A percentile compares a stretch with the other conserved stretches of the same genome.
Evolutionary conservation across 2,329 filamentous ascomycete genomes (phyloP).

Genomic region (Verticillium zaregamsianum): DNA sequence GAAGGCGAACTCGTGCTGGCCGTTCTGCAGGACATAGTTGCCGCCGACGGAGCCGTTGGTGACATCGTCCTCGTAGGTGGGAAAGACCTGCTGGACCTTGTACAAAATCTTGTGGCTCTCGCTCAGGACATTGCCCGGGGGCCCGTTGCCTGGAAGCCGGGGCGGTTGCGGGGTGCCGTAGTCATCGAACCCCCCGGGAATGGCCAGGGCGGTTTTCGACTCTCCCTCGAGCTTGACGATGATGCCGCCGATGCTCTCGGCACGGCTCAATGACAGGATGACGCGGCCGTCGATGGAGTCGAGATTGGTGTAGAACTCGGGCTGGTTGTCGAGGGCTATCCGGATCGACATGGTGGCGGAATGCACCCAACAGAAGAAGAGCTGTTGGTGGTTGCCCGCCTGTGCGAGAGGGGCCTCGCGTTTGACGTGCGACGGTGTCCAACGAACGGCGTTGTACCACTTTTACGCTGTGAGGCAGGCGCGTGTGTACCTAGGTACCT

Average conservation of each 20-base stretch:
- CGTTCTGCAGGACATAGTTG: conserved; percentile 59
- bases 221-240: conserved; percentile 83
- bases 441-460: too few relatives aligned
- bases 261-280: conserved; percentile 53
- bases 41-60: conserved; percentile 31
- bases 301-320: conserved; percentile 75
- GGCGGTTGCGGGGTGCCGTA: conserved; percentile 3
- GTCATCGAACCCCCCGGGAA: conserved; percentile 39
- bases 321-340: conserved; percentile 61
- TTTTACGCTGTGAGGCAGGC: too few relatives aligned
- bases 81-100: conserved; percentile 68
- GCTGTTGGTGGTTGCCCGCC: too few relatives aligned
- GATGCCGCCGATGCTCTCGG: conserved; percentile 68
- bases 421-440: not conserved
- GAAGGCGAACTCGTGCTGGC: conserved; percentile 74
- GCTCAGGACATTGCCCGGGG: conserved; percentile 38
- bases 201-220: conserved; percentile 60
- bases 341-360: conserved; percentile 59
- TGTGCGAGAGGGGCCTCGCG: not conserved
- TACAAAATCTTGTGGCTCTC: conserved; percentile 74
- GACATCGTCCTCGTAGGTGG: conserved; percentile 44
- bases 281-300: conserved; percentile 65
- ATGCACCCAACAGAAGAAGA: not conserved
- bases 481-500: too few relatives aligned
- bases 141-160: conserved; percentile 30